Percentiles rank a stretch among this genome's conserved stretches.
Conservation (phyloP, 2,329 filamentous ascomycete genomes). For the Penicillium sp. region DNA sequence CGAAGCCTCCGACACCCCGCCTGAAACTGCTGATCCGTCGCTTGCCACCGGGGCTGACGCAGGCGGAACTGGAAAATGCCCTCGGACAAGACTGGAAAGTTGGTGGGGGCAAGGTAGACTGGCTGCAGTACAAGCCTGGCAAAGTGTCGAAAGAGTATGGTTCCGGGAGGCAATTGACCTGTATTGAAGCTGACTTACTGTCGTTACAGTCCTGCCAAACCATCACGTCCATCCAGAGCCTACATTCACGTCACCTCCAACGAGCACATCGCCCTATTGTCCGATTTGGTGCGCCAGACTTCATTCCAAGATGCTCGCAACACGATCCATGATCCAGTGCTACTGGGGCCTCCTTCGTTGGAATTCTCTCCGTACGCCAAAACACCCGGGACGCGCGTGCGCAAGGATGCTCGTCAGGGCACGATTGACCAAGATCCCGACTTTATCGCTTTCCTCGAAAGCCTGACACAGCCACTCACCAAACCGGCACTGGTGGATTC, state of each 20-base stretch:
- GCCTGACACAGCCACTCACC: conserved; percentile 70
- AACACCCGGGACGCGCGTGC: conserved; percentile 69
- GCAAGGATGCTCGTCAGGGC: conserved; percentile 80
- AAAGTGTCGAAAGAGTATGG: conserved; percentile 80
- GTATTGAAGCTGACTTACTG: background rate
- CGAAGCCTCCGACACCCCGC: conserved; percentile 55
- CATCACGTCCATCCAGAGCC: conserved; percentile 74
- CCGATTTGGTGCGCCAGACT: conserved; percentile 65
- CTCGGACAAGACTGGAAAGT: conserved; percentile 78
- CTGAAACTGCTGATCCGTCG: conserved; percentile 83
- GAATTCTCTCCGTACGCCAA: conserved; percentile 85
- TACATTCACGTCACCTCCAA: conserved; percentile 79
- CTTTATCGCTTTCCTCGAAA: conserved; percentile 89
- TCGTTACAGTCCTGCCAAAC: conserved; percentile 68
- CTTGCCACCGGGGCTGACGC: conserved; percentile 80
- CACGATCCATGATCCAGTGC: conserved; percentile 66
- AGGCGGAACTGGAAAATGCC: conserved; percentile 68
- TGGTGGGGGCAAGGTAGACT: conserved; percentile 80
- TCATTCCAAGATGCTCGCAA: conserved; percentile 80
- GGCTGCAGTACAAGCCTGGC: conserved; percentile 69
- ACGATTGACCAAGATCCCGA: conserved; percentile 96
- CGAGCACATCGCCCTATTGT: conserved; percentile 64
- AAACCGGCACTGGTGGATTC: conserved; percentile 54
- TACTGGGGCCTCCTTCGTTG: conserved; percentile 74
- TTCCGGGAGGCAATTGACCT: background rate